These are phyloP conservation scores for Xylaria digitata DNA, from an alignment of 2,329 filamentous ascomycete species.

Conservation along the genomic window DNA sequence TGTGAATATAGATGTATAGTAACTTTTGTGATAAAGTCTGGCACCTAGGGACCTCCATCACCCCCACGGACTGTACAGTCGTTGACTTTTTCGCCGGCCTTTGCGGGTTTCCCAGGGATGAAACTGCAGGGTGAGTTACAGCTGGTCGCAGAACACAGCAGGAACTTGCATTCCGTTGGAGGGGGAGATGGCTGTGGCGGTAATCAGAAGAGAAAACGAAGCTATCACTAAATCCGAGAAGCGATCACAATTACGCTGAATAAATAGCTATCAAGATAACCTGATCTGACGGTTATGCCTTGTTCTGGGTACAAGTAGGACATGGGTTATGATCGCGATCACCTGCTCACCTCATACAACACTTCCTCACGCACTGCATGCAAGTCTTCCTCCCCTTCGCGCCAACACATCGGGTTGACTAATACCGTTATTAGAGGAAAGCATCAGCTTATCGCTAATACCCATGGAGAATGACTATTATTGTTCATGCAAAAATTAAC, in stretches of 20 bases:
- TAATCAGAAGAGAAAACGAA: slow-evolving; percentile 17
- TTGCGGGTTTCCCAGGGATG: slow-evolving; percentile 18
- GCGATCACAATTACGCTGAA: slow-evolving; percentile 10
- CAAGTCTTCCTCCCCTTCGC: slow-evolving; percentile 17
- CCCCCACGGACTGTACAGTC: slow-evolving; percentile 23
- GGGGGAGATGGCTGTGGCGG: slow-evolving; percentile 29
- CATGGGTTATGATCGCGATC: slow-evolving; percentile 30
- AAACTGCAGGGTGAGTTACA: slow-evolving; percentile 30
- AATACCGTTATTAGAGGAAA: slow-evolving; percentile 10
- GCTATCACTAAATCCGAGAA: slow-evolving; percentile 4
- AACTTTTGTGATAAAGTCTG: slow-evolving; percentile 10
- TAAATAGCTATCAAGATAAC: slow-evolving; percentile 17
- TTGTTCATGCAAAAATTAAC: slow-evolving; percentile 15
- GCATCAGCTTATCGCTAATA: slow-evolving; percentile 28
- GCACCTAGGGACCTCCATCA: slow-evolving; percentile 1
- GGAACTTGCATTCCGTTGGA: slow-evolving; percentile 30
- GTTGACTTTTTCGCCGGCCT: slow-evolving; percentile 22
- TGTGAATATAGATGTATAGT: neutral
- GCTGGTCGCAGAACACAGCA: slow-evolving; percentile 21
- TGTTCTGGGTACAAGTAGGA: slow-evolving; percentile 5
- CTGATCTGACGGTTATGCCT: slow-evolving; percentile 13
- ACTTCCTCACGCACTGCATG: slow-evolving; percentile 36
- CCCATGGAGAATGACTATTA: slow-evolving; percentile 17
- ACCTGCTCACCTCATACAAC: slow-evolving; percentile 31
- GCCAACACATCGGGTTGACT: slow-evolving; percentile 31